A percentile compares a stretch with the other conserved stretches of the same genome.
Conservation (phyloP, 495 filamentous ascomycete genomes). For the Neurospora tetrasperma region DNA sequence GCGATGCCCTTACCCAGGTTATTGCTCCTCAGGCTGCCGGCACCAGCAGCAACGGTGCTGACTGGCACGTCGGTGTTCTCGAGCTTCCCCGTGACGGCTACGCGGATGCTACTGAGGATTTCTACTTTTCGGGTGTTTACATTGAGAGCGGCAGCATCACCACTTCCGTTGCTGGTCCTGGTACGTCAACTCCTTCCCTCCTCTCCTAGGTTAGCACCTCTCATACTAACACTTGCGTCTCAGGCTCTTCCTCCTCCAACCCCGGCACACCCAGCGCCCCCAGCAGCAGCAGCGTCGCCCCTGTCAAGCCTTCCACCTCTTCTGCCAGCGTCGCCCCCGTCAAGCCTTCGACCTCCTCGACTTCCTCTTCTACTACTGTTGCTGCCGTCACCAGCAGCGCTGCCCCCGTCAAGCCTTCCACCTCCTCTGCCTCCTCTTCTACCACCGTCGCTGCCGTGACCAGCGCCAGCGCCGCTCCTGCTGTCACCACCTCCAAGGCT, state of each 20-base stretch:
- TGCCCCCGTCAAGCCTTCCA: neutral
- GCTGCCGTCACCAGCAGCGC: constrained; percentile 2
- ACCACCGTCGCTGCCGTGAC: neutral
- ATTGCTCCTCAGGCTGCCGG: constrained; percentile 46
- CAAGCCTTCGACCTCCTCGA: constrained; percentile 10
- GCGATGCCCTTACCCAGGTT: constrained; percentile 41
- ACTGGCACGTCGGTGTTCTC: constrained; percentile 69
- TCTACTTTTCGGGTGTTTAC: constrained; percentile 65
- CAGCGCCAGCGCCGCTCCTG: neutral
- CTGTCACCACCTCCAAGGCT: neutral
- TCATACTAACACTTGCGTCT: neutral
- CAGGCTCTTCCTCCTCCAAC: neutral
- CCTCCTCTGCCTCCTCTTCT: constrained; percentile 2
- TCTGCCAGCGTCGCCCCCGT: constrained; percentile 2
- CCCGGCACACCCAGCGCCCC: neutral
- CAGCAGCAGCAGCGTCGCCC: constrained; percentile 4
- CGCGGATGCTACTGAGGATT: constrained; percentile 50
- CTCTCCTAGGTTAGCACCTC: neutral
- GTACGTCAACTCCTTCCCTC: constrained; percentile 5
- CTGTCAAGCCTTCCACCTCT: constrained; percentile 5
- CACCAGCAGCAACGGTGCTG: constrained; percentile 57
- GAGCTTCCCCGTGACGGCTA: constrained; percentile 51
- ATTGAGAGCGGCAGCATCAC: constrained; percentile 57
- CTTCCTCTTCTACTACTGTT: neutral
- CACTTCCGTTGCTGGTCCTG: constrained; percentile 30